Evolutionary conservation across 345 rosid genomes (phyloP).

Genomic region (Eutrema heterophyllum): DNA sequence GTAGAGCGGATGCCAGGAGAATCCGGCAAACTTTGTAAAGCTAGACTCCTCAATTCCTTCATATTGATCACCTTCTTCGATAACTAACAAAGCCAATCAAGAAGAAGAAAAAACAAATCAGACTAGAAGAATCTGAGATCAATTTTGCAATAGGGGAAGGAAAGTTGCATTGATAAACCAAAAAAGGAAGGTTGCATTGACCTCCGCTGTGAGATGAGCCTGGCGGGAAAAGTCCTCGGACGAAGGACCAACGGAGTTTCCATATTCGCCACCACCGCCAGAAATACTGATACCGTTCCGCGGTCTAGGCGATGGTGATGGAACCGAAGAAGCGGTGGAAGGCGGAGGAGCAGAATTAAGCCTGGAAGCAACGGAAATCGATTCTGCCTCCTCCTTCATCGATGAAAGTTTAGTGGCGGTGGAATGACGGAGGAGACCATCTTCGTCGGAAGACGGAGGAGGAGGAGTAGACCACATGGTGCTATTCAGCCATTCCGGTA

Average conservation of each 20-base stretch:
- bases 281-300: conserved; percentile 22
- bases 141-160: background rate
- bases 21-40: conserved; percentile 80
- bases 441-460: conserved; percentile 37
- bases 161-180: background rate
- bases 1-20: conserved; percentile 83
- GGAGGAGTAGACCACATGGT: conserved; percentile 74
- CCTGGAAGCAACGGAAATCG: conserved; percentile 40
- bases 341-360: conserved; percentile 36
- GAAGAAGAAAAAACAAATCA: background rate
- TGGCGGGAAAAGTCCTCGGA: conserved; percentile 74
- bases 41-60: conserved; percentile 78
- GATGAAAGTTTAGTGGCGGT: conserved; percentile 19
- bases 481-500: conserved; percentile 98
- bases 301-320: conserved; percentile 39
- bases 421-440: conserved; percentile 33
- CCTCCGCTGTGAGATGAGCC: conserved; percentile 83
- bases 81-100: conserved; percentile 36
- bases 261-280: conserved; percentile 38
- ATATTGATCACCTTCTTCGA: conserved; percentile 81
- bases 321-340: conserved; percentile 31
- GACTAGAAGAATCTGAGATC: background rate
- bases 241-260: conserved; percentile 36
- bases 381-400: conserved; percentile 38
- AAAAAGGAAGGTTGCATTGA: conserved; percentile 12